Base-by-base conservation (phyloP, 164 flowering plant species). In the Sedum album region DNA sequence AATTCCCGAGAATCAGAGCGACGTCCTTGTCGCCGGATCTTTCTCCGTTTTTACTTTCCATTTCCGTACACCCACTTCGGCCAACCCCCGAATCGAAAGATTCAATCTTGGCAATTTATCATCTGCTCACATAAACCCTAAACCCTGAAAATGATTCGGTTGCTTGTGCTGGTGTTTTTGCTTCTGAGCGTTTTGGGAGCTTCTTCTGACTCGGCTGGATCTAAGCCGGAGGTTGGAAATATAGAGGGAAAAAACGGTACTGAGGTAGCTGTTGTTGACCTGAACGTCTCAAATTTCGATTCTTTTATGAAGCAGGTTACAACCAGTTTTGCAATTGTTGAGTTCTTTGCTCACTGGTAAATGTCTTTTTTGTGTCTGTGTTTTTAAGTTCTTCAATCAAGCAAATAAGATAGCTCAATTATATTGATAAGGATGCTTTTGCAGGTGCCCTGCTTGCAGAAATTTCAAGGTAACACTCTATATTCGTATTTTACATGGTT, bases 381-480 rank as follows among this genome's bases (percentile, higher is more conserved):
- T 35, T 42, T 42, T 42, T 42, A 42, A 8, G 15, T 42, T n/a
- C n/a, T n/a, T n/a, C n/a, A n/a, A n/a, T n/a, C n/a, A n/a, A n/a
- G n/a, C n/a, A n/a, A n/a, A n/a, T n/a, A n/a, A n/a, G n/a, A n/a
- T 18, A 42, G 14, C 14, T 15, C 2, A 42, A 4, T 42, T 13
- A 14, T 48, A 1, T 13, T 68, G 10, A 25, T 69, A 39, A 53
- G 62, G 28, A 71, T 75, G 71, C 5, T 69, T 55, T 84, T 76
- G 70, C 84, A 94, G 99, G 99, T 90, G 99, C 68, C 97, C 97
- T 66, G 99, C 99, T 67, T 94, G 99, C 80, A 82, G 99, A 82
- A 91, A 94, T 71, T 94, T 89, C 76, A 94, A 91, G 97, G 99
- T 94, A 84, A 51, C 21, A 41, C 53, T 51, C 30, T 39, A 35